These are phyloP conservation scores for Dorcoceras hygrometricum DNA, from an alignment of 257 asterid genomes.

Conservation along the genomic window DNA sequence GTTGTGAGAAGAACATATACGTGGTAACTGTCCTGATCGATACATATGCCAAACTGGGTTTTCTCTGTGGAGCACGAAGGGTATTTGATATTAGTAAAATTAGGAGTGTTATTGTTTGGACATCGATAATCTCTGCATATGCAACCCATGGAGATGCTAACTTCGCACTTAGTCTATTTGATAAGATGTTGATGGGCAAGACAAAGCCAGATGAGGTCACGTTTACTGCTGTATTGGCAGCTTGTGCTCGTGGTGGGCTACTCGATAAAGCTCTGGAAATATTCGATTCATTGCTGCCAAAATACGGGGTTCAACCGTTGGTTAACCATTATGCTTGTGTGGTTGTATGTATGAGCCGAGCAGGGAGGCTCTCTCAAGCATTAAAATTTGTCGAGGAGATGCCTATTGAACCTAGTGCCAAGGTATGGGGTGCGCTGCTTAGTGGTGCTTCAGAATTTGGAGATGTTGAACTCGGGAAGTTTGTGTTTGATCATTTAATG, in stretches of 20 bases:
- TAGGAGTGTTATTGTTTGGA: conserved; percentile 77
- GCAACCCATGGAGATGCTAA: conserved; percentile 79
- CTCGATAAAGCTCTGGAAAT: conserved; percentile 58
- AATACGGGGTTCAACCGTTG: conserved; percentile 50
- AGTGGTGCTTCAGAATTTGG: conserved; percentile 69
- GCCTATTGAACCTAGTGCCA: conserved; percentile 62
- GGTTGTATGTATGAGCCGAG: conserved; percentile 69
- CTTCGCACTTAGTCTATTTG: conserved; percentile 50
- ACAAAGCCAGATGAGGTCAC: conserved; percentile 44
- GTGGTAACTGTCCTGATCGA: conserved; percentile 70
- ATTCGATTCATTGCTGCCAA: conserved; percentile 43
- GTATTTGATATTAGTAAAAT: conserved; percentile 48
- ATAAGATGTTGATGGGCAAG: conserved; percentile 40
- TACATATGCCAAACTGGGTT: conserved; percentile 74
- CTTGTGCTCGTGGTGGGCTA: conserved; percentile 82
- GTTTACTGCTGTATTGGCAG: conserved; percentile 71
- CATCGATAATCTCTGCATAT: conserved; percentile 74
- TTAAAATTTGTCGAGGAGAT: conserved; percentile 58
- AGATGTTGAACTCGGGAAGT: conserved; percentile 61
- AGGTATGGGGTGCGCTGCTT: conserved; percentile 82
- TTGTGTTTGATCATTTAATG: conserved; percentile 53
- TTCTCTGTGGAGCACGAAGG: conserved; percentile 49
- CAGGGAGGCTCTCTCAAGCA: conserved; percentile 67
- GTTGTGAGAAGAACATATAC: conserved; percentile 48
- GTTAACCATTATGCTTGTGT: conserved; percentile 73